phyloP scores from a whole-genome alignment of 2,329 filamentous ascomycete species.

The Aspergillus terreus region DNA sequence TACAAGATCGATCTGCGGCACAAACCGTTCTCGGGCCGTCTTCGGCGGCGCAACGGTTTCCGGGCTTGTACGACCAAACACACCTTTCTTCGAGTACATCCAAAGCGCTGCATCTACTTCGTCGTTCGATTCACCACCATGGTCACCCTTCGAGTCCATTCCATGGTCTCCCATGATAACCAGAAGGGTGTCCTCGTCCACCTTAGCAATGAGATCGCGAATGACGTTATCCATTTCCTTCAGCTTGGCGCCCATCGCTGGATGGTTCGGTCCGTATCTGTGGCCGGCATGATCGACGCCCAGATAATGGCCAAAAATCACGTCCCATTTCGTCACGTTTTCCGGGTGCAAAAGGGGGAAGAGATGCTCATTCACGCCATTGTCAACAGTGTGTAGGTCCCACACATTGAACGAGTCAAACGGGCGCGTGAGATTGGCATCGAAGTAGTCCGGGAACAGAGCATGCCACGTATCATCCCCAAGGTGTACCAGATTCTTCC shows the following conservation, averaged over 20 bases:
- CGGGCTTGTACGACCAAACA: conserved; percentile 73
- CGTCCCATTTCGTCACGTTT: conserved; percentile 73
- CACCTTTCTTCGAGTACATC: conserved; percentile 91
- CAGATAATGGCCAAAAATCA: conserved; percentile 90
- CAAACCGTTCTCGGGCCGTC: conserved; percentile 70
- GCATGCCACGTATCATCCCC: conserved; percentile 98
- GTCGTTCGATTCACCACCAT: conserved; percentile 96
- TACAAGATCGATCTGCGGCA: conserved; percentile 87
- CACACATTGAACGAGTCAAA: conserved; percentile 99
- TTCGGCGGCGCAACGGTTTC: conserved; percentile 54
- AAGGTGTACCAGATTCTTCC: conserved; percentile 81
- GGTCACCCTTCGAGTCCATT: conserved; percentile 96
- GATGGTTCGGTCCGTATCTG: conserved; percentile 88
- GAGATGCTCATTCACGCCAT: conserved; percentile 87
- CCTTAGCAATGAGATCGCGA: conserved; percentile 61
- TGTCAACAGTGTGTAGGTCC: conserved; percentile 95
- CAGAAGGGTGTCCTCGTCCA: conserved; percentile 83
- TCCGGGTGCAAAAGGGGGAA: conserved; percentile 66
- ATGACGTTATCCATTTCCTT: conserved; percentile 86
- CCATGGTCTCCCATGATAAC: conserved; percentile 99
- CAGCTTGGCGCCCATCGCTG: conserved; percentile 86
- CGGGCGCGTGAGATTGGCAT: conserved; percentile 75
- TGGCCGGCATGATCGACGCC: conserved; percentile 97
- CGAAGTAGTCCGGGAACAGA: conserved; percentile 90
- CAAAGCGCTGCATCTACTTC: conserved; percentile 92